A percentile compares a stretch with the other conserved stretches of the same genome.
These are phyloP conservation scores for Blastobotrys indianensis DNA, from an alignment of 1,139 yeast species.

Conservation along the genomic window DNA sequence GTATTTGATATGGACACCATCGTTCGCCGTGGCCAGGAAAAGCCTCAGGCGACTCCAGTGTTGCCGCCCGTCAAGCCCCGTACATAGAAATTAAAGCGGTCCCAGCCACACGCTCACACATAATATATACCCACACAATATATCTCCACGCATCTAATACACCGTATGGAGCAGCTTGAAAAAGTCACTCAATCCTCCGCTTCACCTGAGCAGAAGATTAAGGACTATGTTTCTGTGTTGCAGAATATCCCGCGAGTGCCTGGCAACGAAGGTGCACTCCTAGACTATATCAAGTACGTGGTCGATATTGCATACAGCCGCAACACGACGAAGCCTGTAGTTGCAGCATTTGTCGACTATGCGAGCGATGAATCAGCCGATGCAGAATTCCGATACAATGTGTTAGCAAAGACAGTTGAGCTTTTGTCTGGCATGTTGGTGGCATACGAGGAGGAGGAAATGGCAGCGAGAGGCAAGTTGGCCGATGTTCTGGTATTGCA, in stretches of 20 bases:
- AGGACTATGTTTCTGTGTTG: conserved; percentile 2
- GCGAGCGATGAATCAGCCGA: conserved; percentile 7
- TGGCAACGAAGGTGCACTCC: conserved; percentile 3
- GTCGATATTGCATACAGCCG: conserved; percentile 14
- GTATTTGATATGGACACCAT: conserved; percentile 14
- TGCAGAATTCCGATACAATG: conserved; percentile 4
- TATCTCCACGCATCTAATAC: background rate
- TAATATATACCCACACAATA: background rate
- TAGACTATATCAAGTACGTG: conserved; percentile 9
- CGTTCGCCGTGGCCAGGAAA: conserved; percentile 7
- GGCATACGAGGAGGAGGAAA: conserved; percentile 29
- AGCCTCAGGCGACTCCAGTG: background rate
- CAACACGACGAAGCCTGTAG: conserved; percentile 15
- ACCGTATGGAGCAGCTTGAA: conserved; percentile 7
- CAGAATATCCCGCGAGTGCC: conserved; percentile 1
- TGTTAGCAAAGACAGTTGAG: conserved; percentile 8
- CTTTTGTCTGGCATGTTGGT: conserved; percentile 21
- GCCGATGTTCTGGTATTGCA: conserved; percentile 27
- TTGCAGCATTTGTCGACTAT: conserved; percentile 12
- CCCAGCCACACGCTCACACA: background rate
- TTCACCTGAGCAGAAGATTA: conserved; percentile 6
- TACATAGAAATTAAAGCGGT: no score
- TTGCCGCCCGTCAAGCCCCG: background rate
- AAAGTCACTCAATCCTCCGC: conserved; percentile 7
- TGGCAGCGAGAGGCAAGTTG: conserved; percentile 24